A percentile compares a stretch with the other conserved stretches of the same genome.
phyloP scores from a whole-genome alignment of 352 stramenopile genomes.

The Pythium aphanidermatum region DNA sequence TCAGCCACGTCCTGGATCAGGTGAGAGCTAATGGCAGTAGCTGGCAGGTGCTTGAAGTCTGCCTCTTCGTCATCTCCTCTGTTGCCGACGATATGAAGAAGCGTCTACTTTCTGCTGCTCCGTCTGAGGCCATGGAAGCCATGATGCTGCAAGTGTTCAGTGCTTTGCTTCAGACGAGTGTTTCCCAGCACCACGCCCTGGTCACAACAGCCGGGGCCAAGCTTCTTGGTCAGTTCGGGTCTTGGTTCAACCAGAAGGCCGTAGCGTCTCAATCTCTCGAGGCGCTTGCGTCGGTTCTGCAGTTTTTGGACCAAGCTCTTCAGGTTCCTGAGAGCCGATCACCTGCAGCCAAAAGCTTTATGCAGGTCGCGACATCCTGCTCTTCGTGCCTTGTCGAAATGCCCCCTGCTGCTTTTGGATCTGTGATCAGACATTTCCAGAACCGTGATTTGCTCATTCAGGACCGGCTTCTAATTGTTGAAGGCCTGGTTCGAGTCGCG shows the following conservation, averaged over 20 bases:
- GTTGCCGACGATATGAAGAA: slow-evolving; percentile 60
- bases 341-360: slow-evolving; percentile 62
- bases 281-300: slow-evolving; percentile 33
- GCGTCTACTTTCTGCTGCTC: slow-evolving; percentile 20
- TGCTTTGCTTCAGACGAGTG: slow-evolving; percentile 20
- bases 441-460: slow-evolving; percentile 30
- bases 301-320: slow-evolving; percentile 52
- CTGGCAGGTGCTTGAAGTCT: slow-evolving; percentile 55
- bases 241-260: slow-evolving; percentile 47
- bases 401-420: slow-evolving; percentile 32
- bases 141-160: slow-evolving; percentile 45
- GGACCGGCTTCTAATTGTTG: slow-evolving; percentile 56
- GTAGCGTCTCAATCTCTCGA: slow-evolving; percentile 28
- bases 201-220: slow-evolving; percentile 43
- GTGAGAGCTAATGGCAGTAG: slow-evolving; percentile 15
- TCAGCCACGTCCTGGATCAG: slow-evolving; percentile 31
- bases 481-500: slow-evolving; percentile 53
- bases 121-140: slow-evolving; percentile 23
- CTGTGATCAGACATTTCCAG: slow-evolving; percentile 42
- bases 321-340: slow-evolving; percentile 24
- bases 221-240: slow-evolving; percentile 48
- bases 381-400: slow-evolving; percentile 38
- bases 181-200: slow-evolving; percentile 24
- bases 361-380: slow-evolving; percentile 58
- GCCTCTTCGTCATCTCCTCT: slow-evolving; percentile 46